Conservation (phyloP, 768 basidiomycete genomes). For the Leucosporidium scottii region DNA sequence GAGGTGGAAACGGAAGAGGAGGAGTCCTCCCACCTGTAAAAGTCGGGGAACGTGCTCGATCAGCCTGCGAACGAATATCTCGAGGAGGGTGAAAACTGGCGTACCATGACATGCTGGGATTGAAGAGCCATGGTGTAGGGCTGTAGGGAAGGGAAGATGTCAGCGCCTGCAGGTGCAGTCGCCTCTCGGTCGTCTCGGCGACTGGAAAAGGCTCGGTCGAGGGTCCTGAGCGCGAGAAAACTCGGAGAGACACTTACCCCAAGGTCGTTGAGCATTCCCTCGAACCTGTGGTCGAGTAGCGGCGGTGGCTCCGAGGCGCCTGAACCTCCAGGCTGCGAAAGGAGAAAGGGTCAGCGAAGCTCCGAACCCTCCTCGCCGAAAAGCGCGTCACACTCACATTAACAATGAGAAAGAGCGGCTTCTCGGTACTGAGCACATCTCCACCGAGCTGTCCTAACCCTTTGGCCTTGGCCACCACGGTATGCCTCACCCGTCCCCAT, state of each 20-base stretch:
- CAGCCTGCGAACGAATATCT: too few relatives aligned
- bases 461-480: conserved; percentile 31
- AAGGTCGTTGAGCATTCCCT: conserved; percentile 23
- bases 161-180: neutral
- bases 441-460: conserved; percentile 12
- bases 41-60: neutral
- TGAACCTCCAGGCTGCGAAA: conserved; percentile 4
- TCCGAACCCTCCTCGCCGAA: neutral
- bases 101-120: conserved; percentile 29
- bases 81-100: neutral
- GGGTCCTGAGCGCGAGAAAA: too few relatives aligned
- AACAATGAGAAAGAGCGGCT: conserved; percentile 21
- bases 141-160: neutral
- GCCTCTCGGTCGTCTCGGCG: too few relatives aligned
- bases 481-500: conserved; percentile 28
- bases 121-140: conserved; percentile 28
- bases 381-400: conserved; percentile 5
- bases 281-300: conserved; percentile 27
- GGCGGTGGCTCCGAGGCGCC: conserved; percentile 24
- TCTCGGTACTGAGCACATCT: conserved; percentile 19
- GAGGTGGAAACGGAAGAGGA: conserved; percentile 31
- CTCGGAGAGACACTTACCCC: conserved; percentile 9
- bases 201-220: too few relatives aligned
- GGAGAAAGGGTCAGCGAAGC: neutral
- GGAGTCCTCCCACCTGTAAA: conserved; percentile 24